Conservation (phyloP, 176 grass and related monocot species). For the Hyparrhenia diplandra region DNA sequence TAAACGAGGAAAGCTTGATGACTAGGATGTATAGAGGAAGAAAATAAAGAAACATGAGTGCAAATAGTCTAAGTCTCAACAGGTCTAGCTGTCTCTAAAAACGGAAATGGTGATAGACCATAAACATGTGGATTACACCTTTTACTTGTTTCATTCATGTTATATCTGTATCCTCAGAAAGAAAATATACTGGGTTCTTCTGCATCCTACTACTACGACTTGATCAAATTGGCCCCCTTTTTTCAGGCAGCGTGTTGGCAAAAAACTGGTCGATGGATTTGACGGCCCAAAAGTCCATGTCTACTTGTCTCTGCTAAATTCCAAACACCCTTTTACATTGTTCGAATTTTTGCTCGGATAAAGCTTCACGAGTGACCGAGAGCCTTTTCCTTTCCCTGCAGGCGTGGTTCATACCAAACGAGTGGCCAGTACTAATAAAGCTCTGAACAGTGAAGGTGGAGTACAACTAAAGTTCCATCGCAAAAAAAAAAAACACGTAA, state of each 20-base stretch:
- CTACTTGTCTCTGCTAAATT: background rate
- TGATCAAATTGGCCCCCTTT: background rate
- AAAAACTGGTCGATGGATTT: background rate
- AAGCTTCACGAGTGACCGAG: background rate
- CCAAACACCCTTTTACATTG: background rate
- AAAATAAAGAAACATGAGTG: too few species aligned
- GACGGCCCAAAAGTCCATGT: background rate
- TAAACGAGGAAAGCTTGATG: too few species aligned
- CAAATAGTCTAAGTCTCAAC: too few species aligned
- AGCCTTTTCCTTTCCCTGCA: background rate
- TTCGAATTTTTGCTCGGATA: background rate
- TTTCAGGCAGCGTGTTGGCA: background rate
- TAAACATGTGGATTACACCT: too few species aligned
- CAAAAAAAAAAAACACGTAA: background rate
- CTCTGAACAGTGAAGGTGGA: background rate
- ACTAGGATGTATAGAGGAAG: too few species aligned
- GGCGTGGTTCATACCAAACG: background rate
- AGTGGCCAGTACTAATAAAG: background rate
- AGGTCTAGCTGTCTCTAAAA: too few species aligned
- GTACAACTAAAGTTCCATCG: background rate
- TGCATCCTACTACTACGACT: too few species aligned
- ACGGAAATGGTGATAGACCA: too few species aligned
- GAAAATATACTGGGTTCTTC: too few species aligned
- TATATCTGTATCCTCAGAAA: too few species aligned
- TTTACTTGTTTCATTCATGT: too few species aligned